These are phyloP conservation scores for Platanthera guangdongensis DNA, from an alignment of 106 monocot genomes.

Conservation along the genomic window DNA sequence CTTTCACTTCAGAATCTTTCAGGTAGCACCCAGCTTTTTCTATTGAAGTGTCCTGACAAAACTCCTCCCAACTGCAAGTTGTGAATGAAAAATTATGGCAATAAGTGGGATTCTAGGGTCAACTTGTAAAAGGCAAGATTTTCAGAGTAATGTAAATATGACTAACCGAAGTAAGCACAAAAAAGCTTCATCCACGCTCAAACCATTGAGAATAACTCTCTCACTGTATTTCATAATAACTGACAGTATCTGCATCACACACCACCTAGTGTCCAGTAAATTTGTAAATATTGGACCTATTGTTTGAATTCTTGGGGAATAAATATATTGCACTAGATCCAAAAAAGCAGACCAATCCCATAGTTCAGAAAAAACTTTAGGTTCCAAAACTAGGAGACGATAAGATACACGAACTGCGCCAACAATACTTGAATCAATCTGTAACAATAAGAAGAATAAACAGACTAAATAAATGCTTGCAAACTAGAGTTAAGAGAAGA, in stretches of 20 bases:
- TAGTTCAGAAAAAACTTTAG: conserved; percentile 52
- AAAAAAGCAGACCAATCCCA: conserved; percentile 89
- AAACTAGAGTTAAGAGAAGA: not conserved
- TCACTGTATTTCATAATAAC: conserved; percentile 56
- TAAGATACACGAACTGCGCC: conserved; percentile 44
- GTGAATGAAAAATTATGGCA: not conserved
- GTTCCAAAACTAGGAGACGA: conserved; percentile 52
- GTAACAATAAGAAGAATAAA: conserved; percentile 11
- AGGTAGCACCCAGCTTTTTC: conserved; percentile 79
- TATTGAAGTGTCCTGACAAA: conserved; percentile 70
- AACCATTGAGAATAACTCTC: conserved; percentile 32
- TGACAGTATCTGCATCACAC: conserved; percentile 50
- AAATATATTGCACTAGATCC: conserved; percentile 32
- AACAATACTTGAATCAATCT: conserved; percentile 40
- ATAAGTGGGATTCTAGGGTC: not conserved
- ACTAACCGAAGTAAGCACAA: conserved; percentile 61
- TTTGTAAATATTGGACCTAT: not conserved
- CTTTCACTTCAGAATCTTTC: conserved; percentile 25
- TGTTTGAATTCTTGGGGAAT: conserved; percentile 15
- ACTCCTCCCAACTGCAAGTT: conserved; percentile 64
- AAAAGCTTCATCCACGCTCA: conserved; percentile 43
- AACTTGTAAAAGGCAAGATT: not conserved
- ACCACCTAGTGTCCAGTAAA: conserved; percentile 73
- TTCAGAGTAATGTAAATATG: not conserved
- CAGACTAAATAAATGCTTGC: not conserved